phyloP scores from a whole-genome alignment of 2,329 filamentous ascomycete species.

The Colletotrichum sp. region DNA sequence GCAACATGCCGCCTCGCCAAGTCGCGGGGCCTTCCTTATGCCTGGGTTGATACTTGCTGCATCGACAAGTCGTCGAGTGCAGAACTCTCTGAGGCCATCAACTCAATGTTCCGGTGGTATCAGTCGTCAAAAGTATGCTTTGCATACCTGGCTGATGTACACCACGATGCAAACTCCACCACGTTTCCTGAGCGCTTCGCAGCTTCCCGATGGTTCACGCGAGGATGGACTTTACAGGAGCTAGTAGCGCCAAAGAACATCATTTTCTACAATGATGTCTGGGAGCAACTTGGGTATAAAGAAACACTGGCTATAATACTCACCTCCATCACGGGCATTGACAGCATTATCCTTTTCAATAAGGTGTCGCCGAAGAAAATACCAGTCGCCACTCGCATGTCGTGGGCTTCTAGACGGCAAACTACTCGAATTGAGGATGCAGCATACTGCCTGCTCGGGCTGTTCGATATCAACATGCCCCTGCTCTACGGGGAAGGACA shows the following conservation, averaged over 20 bases:
- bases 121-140: not conserved
- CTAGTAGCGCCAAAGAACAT: not conserved
- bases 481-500: constrained; percentile 30
- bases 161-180: not conserved
- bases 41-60: not conserved
- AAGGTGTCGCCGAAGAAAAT: not conserved
- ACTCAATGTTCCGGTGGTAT: not conserved
- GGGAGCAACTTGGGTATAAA: not conserved
- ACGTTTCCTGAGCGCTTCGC: not conserved
- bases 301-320: not conserved
- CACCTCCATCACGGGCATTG: not conserved
- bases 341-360: not conserved
- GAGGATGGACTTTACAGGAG: not conserved
- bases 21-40: not conserved
- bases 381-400: constrained; percentile 29
- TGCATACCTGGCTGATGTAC: not conserved
- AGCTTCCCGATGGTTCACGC: not conserved
- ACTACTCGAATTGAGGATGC: constrained; percentile 27
- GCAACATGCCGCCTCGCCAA: not conserved
- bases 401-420: constrained; percentile 27
- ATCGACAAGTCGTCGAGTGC: not conserved
- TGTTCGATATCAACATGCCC: constrained; percentile 31
- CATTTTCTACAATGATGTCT: not conserved
- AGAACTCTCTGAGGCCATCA: not conserved
- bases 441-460: constrained; percentile 30